These are phyloP conservation scores for Pichia cactophila DNA, from an alignment of 1,139 yeast genomes.

Conservation along the genomic window DNA sequence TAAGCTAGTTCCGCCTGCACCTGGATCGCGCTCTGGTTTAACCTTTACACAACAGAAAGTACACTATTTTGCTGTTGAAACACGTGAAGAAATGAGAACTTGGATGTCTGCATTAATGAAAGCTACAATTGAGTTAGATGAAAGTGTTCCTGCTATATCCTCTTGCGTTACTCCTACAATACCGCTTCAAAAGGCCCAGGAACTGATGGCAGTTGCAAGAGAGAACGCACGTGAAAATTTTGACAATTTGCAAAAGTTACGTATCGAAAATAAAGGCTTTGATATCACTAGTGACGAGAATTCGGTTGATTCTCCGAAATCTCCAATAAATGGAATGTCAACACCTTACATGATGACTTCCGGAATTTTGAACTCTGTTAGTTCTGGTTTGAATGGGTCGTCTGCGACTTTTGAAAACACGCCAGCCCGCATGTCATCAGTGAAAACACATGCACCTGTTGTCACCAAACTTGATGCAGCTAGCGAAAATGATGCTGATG, in stretches of 20 bases:
- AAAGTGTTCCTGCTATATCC: conserved; percentile 85
- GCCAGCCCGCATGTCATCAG: conserved; percentile 19
- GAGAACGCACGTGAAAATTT: conserved; percentile 62
- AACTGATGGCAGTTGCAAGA: conserved; percentile 71
- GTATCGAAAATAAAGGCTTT: background rate
- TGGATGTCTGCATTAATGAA: conserved; percentile 96
- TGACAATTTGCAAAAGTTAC: conserved; percentile 37
- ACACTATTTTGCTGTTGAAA: conserved; percentile 92
- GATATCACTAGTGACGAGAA: conserved; percentile 5
- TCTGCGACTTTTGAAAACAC: conserved; percentile 1
- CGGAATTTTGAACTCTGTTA: conserved; percentile 32
- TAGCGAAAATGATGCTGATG: background rate
- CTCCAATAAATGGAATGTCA: conserved; percentile 39
- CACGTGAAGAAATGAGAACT: conserved; percentile 81
- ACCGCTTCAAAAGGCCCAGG: conserved; percentile 79
- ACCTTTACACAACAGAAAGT: conserved; percentile 95
- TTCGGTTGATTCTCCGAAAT: conserved; percentile 5
- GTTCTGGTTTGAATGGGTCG: background rate
- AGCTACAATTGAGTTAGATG: conserved; percentile 94
- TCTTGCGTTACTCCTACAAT: conserved; percentile 94
- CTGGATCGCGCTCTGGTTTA: conserved; percentile 90
- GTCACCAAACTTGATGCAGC: conserved; percentile 26
- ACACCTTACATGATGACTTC: conserved; percentile 57
- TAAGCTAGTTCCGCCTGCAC: conserved; percentile 93
- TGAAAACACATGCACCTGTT: conserved; percentile 26